Evolutionary conservation across 805 yeast species (phyloP).

Genomic region (Zygosaccharomyces bisporus): DNA sequence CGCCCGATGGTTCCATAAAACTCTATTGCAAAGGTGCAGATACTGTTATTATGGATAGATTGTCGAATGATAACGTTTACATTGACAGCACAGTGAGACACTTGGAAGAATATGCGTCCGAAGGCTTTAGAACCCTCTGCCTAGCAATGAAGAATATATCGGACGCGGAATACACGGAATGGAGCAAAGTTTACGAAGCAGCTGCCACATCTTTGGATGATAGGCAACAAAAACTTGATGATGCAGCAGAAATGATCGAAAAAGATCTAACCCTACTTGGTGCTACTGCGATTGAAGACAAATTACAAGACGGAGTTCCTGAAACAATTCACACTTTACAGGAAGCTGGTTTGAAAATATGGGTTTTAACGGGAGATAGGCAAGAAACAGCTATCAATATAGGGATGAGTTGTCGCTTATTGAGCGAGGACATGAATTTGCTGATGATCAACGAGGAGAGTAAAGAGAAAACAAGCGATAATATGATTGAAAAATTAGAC

Average conservation of each 20-base stretch:
- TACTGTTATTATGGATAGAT: slow-evolving; percentile 86
- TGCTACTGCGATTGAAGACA: slow-evolving; percentile 98
- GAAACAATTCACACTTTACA: slow-evolving; percentile 94
- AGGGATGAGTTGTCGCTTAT: slow-evolving; percentile 94
- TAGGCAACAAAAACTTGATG: slow-evolving; percentile 74
- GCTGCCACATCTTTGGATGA: slow-evolving; percentile 81
- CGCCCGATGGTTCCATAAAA: slow-evolving; percentile 89
- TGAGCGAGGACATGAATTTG: slow-evolving; percentile 94
- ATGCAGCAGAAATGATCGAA: slow-evolving; percentile 86
- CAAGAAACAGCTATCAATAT: slow-evolving; percentile 98
- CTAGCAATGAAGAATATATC: slow-evolving; percentile 79
- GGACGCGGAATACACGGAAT: slow-evolving; percentile 67
- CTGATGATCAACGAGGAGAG: slow-evolving; percentile 83
- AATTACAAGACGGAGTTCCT: slow-evolving; percentile 96
- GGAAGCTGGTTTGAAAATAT: slow-evolving; percentile 92
- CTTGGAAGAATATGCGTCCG: slow-evolving; percentile 93
- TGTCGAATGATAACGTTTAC: slow-evolving; percentile 63
- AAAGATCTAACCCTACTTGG: slow-evolving; percentile 76
- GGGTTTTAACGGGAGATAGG: slow-evolving; percentile 98
- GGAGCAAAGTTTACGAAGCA: slow-evolving; percentile 63
- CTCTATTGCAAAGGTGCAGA: slow-evolving; percentile 97
- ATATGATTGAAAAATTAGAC: slow-evolving; percentile 67
- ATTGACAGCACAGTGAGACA: slow-evolving; percentile 79
- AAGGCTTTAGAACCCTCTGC: slow-evolving; percentile 92
- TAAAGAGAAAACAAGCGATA: slow-evolving; percentile 69